Conservation (phyloP, 164 flowering plant species). For the Magnolia officinalis region DNA sequence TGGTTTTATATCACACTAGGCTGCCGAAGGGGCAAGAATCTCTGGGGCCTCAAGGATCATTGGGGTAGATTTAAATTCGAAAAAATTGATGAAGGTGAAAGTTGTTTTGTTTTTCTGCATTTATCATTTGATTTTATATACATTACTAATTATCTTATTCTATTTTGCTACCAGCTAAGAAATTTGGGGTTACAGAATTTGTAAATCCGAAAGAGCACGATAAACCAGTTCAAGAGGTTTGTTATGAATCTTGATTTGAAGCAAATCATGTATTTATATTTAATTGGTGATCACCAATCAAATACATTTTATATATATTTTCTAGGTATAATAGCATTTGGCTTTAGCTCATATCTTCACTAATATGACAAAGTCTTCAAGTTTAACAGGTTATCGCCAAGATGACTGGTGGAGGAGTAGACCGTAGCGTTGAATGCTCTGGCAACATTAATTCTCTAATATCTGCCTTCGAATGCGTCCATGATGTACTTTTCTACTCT, state of each 20-base stretch:
- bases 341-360: neutral
- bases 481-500: conserved; percentile 28
- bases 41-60: conserved; percentile 37
- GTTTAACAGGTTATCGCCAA: conserved; percentile 39
- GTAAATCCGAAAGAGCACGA: conserved; percentile 44
- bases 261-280: too few species aligned
- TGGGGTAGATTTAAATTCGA: conserved; percentile 30
- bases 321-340: too few species aligned
- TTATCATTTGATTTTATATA: neutral
- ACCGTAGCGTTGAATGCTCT: conserved; percentile 48
- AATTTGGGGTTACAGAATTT: conserved; percentile 55
- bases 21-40: conserved; percentile 39
- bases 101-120: neutral
- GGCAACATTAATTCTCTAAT: conserved; percentile 47
- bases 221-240: conserved; percentile 60
- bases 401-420: conserved; percentile 59
- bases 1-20: conserved; percentile 10
- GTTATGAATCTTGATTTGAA: neutral
- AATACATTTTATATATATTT: too few species aligned
- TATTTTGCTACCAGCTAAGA: conserved; percentile 39
- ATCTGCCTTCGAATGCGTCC: conserved; percentile 51
- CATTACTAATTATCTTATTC: neutral
- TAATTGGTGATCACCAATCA: too few species aligned
- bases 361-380: neutral
- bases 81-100: conserved; percentile 30